Evolutionary conservation across 1,139 yeast genomes (phyloP), one percentile per base, ranked within the genome.

Genomic region (Kodamaea arcana): DNA sequence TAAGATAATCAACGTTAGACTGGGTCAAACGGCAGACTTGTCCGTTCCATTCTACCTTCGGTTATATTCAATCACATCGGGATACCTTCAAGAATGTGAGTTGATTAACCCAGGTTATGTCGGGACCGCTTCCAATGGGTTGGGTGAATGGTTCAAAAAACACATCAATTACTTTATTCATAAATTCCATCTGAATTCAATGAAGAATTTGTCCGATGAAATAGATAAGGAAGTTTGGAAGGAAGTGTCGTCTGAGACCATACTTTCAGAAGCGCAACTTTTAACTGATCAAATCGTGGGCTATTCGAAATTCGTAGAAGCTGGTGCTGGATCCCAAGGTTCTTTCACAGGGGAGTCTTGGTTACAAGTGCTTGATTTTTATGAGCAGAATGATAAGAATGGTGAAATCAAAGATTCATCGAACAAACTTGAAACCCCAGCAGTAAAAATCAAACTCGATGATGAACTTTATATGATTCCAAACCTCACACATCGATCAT

Each of bases 61-160:
- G 38, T 72, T 87, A 33, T 86, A 81, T 56, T 69, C 83, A 3
- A 64, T 85, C 15, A 77, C 81, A 33, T 75, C 81, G 1, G 69
- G 82, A 16, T 90, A 88, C 51, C 65, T 88, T 25, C 77, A 78
- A 33, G 95, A 87, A 52, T 86, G 96, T 56, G 98, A 92, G 55
- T 69, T 80, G 11, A 77, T 90, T 6, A 80, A 87, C 30, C 97
- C 96, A 0, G 80, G 80, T 20, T 73, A 78, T 29, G 72, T 76
- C 12, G 71, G 78, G 2, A 77, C 76, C 35, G 73, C 66, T 1
- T 58, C 68, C 1, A 72, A 72, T 2, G 62, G 60, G 37, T 62
- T 90, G 30, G 76, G 82, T 37, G 86, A 80, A 37, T 75, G 82
- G 56, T 60, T 86, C 15, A 75, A 73, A n/a, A 71, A 73, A 32